Evolutionary conservation across 2,329 filamentous ascomycete genomes (phyloP), one percentile per base, ranked within the genome.

Genomic region (Trichoderma pleuroti): DNA sequence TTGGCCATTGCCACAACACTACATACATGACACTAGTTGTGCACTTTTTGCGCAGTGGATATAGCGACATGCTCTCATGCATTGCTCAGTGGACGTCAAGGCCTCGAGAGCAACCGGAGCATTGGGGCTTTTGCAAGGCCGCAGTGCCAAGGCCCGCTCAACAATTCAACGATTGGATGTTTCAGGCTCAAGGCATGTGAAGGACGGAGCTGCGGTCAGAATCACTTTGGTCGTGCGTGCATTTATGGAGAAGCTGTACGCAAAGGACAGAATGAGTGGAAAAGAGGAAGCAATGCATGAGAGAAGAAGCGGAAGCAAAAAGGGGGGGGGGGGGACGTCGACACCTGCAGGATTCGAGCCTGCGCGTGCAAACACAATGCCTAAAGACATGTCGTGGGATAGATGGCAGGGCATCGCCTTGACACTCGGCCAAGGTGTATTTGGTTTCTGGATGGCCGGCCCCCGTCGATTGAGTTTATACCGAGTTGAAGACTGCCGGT

Each of bases 301-400:
- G 24, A 52, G 52, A 46, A n/a, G 10, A 32, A 18, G n/a, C n/a
- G n/a, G 36, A 32, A n/a, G 56, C 56, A 69, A 63, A 69, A 69
- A 56, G n/a, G 46, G n/a, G n/a, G n/a, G n/a, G n/a, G n/a, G n/a
- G n/a, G n/a, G 18, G 18, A 12, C 9, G 4, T 7, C 59, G 67
- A 69, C 67, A 69, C 59, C 67, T 69, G 67, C 57, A 63, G 67
- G 67, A 69, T 69, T 69, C 57, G 67, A 63, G 56, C 67, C 59
- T 69, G 59, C 67, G 67, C 67, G 59, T 69, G 67, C 67, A 59
- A 69, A 69, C 67, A 69, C 67, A 69, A 69, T 69, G 67, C 67
- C 67, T 69, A 9, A 16, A 56, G 64, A 21, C 63, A 69, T 63
- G 10, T 34, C 57, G 8, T 5, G 16, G 21, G 32, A 69, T 63